Evolutionary conservation across 129 eudicot genomes (phyloP).

Genomic region (Mikania micrantha): DNA sequence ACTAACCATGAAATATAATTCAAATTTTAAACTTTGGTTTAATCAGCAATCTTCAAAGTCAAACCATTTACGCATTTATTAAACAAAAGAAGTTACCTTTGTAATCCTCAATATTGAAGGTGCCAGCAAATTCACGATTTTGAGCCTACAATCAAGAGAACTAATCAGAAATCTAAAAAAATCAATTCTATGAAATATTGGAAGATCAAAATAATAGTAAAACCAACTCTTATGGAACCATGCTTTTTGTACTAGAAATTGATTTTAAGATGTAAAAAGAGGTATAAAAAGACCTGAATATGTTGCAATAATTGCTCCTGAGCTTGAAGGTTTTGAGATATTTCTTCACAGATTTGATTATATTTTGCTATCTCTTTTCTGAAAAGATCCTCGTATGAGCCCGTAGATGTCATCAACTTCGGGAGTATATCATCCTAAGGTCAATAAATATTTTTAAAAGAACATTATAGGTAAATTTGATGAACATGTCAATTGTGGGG

Average conservation of each 20-base stretch:
- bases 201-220: background rate
- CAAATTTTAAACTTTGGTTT: background rate
- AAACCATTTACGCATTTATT: too few relatives aligned
- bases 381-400: constrained; percentile 91
- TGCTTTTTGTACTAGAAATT: background rate
- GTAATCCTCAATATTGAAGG: constrained; percentile 89
- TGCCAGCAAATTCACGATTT: constrained; percentile 66
- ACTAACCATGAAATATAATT: too few relatives aligned
- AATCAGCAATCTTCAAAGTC: background rate
- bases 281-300: constrained; percentile 56
- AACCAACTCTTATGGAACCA: background rate
- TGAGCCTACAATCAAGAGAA: constrained; percentile 60
- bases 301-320: constrained; percentile 74
- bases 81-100: constrained; percentile 39
- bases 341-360: constrained; percentile 76
- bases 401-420: constrained; percentile 87
- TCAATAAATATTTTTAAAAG: background rate
- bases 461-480: background rate
- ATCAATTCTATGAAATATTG: background rate
- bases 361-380: constrained; percentile 88
- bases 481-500: background rate
- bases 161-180: background rate
- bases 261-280: background rate
- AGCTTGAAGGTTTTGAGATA: constrained; percentile 68
- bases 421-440: constrained; percentile 91